Conservation (phyloP, 2,329 filamentous ascomycete species). For the Talaromyces sp. region DNA sequence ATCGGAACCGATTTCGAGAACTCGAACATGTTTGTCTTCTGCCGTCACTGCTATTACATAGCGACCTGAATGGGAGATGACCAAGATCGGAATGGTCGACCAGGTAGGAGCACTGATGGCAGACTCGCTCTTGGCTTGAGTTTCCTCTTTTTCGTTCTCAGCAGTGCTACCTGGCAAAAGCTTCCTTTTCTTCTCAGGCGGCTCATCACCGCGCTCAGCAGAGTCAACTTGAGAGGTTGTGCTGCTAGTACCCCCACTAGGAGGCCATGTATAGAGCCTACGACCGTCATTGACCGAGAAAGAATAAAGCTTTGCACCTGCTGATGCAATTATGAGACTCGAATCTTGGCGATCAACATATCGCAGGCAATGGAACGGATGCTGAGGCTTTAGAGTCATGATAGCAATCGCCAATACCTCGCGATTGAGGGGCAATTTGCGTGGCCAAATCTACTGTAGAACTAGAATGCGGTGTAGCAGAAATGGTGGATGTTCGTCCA, state of each 20-base stretch:
- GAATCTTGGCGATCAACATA: slow-evolving; percentile 20
- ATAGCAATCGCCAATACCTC: not conserved
- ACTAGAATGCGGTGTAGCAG: not conserved
- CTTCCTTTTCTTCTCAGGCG: slow-evolving; percentile 44
- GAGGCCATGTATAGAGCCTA: slow-evolving; percentile 60
- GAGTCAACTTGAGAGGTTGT: not conserved
- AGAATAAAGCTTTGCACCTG: slow-evolving; percentile 66
- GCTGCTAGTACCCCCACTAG: not conserved
- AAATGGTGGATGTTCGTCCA: not conserved
- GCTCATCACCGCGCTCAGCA: slow-evolving; percentile 21
- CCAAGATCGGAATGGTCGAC: slow-evolving; percentile 66
- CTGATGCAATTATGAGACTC: slow-evolving; percentile 65
- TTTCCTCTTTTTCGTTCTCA: slow-evolving; percentile 11
- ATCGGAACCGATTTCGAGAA: slow-evolving; percentile 64
- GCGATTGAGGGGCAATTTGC: not conserved
- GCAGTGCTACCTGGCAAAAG: slow-evolving; percentile 27
- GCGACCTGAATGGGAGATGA: slow-evolving; percentile 59
- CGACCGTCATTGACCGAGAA: slow-evolving; percentile 57
- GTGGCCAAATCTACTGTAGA: not conserved
- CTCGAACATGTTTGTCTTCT: slow-evolving; percentile 88
- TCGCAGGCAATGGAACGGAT: slow-evolving; percentile 63
- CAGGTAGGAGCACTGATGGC: slow-evolving; percentile 23
- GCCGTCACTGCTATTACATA: slow-evolving; percentile 73
- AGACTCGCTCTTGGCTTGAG: slow-evolving; percentile 14
- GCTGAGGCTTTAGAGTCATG: slow-evolving; percentile 32